Evolutionary conservation across 345 rosid genomes (phyloP).

Genomic region (Heritiera fomes): DNA sequence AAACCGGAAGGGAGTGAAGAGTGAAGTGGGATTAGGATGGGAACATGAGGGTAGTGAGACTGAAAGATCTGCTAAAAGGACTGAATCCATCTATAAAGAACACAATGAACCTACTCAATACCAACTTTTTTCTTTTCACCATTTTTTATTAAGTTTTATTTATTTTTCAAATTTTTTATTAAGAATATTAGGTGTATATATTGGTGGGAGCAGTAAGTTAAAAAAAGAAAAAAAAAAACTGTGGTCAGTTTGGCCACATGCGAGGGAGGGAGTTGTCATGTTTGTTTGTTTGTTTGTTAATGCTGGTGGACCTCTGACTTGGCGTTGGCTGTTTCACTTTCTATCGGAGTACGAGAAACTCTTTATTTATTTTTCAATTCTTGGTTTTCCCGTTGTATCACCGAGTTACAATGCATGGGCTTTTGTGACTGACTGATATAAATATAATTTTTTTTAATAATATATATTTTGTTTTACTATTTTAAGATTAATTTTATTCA

Average conservation of each 20-base stretch:
- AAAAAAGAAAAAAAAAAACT: not conserved
- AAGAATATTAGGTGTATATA: not conserved
- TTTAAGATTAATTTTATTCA: too few relatives aligned
- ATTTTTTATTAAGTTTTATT: not conserved
- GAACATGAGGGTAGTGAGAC: not conserved
- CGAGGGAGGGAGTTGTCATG: not conserved
- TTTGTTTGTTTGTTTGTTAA: not conserved
- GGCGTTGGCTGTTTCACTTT: not conserved
- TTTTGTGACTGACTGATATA: not conserved
- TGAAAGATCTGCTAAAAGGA: conserved; percentile 16
- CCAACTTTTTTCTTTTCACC: conserved; percentile 22
- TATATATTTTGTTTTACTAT: too few relatives aligned
- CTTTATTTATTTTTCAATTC: not conserved
- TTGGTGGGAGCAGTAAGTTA: not conserved
- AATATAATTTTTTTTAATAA: too few relatives aligned
- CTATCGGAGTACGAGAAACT: not conserved
- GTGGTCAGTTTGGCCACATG: conserved; percentile 21
- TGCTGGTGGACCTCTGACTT: not conserved
- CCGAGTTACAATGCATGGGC: not conserved
- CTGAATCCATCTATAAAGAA: conserved; percentile 20
- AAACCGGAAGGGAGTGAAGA: not conserved
- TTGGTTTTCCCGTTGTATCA: not conserved
- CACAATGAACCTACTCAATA: conserved; percentile 8
- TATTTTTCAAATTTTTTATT: not conserved
- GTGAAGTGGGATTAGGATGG: not conserved